phyloP scores from a whole-genome alignment of 495 filamentous ascomycete genomes.

The Parmelia sp. region DNA sequence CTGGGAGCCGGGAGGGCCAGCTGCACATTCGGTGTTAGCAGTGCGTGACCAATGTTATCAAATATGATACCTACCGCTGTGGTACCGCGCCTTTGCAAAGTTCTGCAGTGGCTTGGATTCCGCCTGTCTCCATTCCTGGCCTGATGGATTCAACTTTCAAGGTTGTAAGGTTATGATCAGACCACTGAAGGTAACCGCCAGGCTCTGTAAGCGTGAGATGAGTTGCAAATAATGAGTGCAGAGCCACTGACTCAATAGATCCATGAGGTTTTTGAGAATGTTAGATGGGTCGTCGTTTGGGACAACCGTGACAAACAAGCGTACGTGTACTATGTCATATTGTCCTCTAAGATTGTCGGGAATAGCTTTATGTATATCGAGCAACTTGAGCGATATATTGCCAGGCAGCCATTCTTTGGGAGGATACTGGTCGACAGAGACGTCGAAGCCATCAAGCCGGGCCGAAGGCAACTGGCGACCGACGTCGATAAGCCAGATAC shows the following conservation, averaged over 20 bases:
- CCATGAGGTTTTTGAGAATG: conserved; percentile 23
- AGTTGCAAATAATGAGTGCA: background rate
- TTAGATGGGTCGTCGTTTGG: conserved; percentile 23
- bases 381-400: conserved; percentile 28
- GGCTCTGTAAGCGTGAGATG: background rate
- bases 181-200: conserved; percentile 13
- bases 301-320: conserved; percentile 31
- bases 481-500: conserved; percentile 32
- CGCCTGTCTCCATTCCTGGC: background rate
- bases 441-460: conserved; percentile 32
- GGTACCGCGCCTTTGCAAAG: too few relatives aligned
- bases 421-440: conserved; percentile 29
- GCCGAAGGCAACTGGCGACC: conserved; percentile 26
- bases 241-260: conserved; percentile 24
- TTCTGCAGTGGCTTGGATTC: background rate
- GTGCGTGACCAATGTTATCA: background rate
- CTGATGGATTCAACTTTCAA: background rate
- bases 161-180: conserved; percentile 2
- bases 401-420: conserved; percentile 25
- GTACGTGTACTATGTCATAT: conserved; percentile 38
- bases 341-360: conserved; percentile 27
- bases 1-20: background rate
- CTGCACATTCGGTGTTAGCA: background rate
- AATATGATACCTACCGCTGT: too few relatives aligned
- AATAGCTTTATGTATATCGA: conserved; percentile 26